Conservation (phyloP, 1,139 yeast species). For the Lodderomyces orthopsilosis region DNA sequence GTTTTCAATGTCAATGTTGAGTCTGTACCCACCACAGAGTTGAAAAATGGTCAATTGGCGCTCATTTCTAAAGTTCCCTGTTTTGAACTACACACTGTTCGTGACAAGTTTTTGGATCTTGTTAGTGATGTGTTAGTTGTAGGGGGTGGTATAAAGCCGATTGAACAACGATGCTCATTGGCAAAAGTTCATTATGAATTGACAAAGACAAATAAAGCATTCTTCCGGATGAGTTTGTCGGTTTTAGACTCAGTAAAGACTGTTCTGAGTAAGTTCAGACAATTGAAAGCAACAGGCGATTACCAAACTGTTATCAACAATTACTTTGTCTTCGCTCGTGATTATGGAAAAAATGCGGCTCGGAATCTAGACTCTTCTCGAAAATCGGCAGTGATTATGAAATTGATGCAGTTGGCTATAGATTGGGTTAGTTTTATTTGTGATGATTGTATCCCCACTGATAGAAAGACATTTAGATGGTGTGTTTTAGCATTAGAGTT, state of each 20-base stretch:
- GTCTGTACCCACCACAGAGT: conserved; percentile 43
- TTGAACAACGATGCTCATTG: conserved; percentile 69
- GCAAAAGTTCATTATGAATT: conserved; percentile 75
- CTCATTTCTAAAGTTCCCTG: conserved; percentile 54
- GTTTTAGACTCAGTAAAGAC: conserved; percentile 63
- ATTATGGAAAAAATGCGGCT: conserved; percentile 74
- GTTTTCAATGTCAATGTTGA: conserved; percentile 58
- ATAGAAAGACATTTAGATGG: conserved; percentile 89
- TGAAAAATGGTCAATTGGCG: conserved; percentile 68
- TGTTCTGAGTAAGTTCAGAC: conserved; percentile 45
- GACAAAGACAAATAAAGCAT: conserved; percentile 60
- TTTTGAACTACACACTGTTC: conserved; percentile 33
- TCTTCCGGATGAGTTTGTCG: conserved; percentile 66
- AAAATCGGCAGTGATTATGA: conserved; percentile 68
- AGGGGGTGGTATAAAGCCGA: conserved; percentile 35
- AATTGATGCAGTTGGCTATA: conserved; percentile 71
- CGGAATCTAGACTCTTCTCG: conserved; percentile 62
- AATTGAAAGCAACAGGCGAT: conserved; percentile 46
- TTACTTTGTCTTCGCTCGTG: conserved; percentile 77
- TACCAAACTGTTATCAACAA: conserved; percentile 78
- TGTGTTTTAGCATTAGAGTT: conserved; percentile 93
- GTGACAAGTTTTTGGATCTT: conserved; percentile 49
- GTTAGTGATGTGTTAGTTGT: conserved; percentile 52
- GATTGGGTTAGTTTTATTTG: conserved; percentile 93
- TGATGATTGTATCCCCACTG: conserved; percentile 93